These are phyloP conservation scores for Sugiyamaella neomexicana DNA, from an alignment of 1,139 yeast genomes.

Conservation along the genomic window DNA sequence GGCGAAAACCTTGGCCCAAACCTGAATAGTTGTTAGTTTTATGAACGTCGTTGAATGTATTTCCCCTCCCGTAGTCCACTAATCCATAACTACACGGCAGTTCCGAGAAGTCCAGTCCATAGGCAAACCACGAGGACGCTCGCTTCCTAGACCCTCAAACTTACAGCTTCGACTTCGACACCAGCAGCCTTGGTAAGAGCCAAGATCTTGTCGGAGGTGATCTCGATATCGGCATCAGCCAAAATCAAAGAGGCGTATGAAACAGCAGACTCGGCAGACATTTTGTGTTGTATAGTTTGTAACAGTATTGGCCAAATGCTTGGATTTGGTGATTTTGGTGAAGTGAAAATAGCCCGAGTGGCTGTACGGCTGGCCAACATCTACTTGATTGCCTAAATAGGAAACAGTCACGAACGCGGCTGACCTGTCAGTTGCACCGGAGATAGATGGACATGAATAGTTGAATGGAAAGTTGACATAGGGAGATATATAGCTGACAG, in stretches of 20 bases:
- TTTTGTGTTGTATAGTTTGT: slow-evolving; percentile 21
- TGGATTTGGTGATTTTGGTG: slow-evolving; percentile 1
- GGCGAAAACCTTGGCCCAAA: slow-evolving; percentile 95
- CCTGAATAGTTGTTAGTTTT: slow-evolving; percentile 37
- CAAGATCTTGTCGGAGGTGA: slow-evolving; percentile 88
- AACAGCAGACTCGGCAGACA: slow-evolving; percentile 43
- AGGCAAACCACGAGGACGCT: too few species aligned
- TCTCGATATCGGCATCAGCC: slow-evolving; percentile 95
- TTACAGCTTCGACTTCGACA: slow-evolving; percentile 61
- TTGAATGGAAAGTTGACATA: too few species aligned
- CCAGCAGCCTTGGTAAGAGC: slow-evolving; percentile 89
- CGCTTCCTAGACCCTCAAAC: too few species aligned
- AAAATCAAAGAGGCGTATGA: slow-evolving; percentile 85
- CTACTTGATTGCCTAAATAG: slow-evolving; percentile 10
- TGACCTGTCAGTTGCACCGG: too few species aligned
- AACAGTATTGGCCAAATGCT: background rate
- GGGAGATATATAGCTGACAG: too few species aligned
- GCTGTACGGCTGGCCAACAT: slow-evolving; percentile 1
- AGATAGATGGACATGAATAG: too few species aligned
- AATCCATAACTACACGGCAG: background rate
- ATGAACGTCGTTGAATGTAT: too few species aligned
- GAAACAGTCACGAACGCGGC: slow-evolving; percentile 9
- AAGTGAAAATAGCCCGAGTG: slow-evolving; percentile 14
- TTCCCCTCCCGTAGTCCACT: background rate
- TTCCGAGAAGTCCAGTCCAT: too few species aligned